These are phyloP conservation scores for Hypoxylon trugodes DNA, from an alignment of 495 filamentous ascomycete species.

Conservation along the genomic window DNA sequence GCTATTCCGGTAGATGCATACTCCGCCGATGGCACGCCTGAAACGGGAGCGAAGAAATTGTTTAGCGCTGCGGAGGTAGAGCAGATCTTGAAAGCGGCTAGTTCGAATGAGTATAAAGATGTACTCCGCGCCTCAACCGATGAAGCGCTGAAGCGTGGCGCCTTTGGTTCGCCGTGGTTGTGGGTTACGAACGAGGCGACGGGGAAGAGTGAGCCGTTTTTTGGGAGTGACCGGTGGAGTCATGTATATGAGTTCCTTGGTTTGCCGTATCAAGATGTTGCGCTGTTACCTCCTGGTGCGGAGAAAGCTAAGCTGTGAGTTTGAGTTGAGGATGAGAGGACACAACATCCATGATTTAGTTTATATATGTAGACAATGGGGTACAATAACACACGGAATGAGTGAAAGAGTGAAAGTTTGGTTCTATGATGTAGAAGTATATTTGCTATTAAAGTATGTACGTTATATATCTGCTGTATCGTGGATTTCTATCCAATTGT, in stretches of 20 bases:
- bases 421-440: no score
- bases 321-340: neutral
- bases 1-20: slow-evolving; percentile 35
- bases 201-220: slow-evolving; percentile 72
- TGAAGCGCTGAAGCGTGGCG: slow-evolving; percentile 67
- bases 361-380: neutral
- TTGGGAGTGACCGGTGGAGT: slow-evolving; percentile 75
- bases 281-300: slow-evolving; percentile 41
- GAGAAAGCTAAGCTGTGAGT: slow-evolving; percentile 18
- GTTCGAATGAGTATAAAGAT: slow-evolving; percentile 64
- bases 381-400: no score
- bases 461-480: no score
- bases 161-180: slow-evolving; percentile 80
- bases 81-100: slow-evolving; percentile 60
- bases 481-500: slow-evolving; percentile 15
- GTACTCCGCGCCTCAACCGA: slow-evolving; percentile 65
- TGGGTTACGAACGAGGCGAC: slow-evolving; percentile 66
- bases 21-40: slow-evolving; percentile 23
- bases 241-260: slow-evolving; percentile 54
- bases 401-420: no score
- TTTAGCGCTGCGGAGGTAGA: slow-evolving; percentile 50
- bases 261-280: slow-evolving; percentile 48
- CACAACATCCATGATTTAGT: neutral
- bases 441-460: slow-evolving; percentile 19
- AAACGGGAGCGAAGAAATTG: slow-evolving; percentile 17